Evolutionary conservation across 768 basidiomycete genomes (phyloP).

Genomic region (Leucosporidium yakuticum): DNA sequence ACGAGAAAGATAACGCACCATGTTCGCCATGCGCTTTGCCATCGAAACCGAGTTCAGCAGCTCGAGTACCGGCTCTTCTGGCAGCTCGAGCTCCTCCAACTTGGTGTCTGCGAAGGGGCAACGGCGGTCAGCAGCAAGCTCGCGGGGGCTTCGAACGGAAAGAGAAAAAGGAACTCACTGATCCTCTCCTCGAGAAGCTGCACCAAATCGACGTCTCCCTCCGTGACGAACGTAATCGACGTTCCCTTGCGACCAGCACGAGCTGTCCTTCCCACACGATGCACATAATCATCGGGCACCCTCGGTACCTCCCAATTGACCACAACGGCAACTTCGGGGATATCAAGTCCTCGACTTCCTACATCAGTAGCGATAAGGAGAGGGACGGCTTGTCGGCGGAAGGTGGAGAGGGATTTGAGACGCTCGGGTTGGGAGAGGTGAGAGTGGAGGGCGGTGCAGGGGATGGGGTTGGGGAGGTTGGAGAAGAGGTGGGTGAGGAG

Average conservation of each 20-base stretch:
- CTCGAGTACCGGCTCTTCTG: slow-evolving; percentile 75
- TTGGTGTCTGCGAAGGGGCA: slow-evolving; percentile 55
- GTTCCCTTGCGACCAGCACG: slow-evolving; percentile 85
- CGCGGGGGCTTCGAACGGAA: no score
- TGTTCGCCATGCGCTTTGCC: slow-evolving; percentile 85
- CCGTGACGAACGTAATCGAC: slow-evolving; percentile 90
- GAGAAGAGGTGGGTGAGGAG: slow-evolving; percentile 64
- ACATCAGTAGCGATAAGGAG: slow-evolving; percentile 93
- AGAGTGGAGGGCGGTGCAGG: slow-evolving; percentile 85
- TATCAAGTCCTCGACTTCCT: slow-evolving; percentile 88
- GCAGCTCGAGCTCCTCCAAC: slow-evolving; percentile 65
- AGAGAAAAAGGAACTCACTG: slow-evolving; percentile 50
- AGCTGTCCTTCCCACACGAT: slow-evolving; percentile 94
- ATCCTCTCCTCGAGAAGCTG: slow-evolving; percentile 78
- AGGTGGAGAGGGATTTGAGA: slow-evolving; percentile 71
- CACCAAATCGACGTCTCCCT: slow-evolving; percentile 80
- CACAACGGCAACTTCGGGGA: slow-evolving; percentile 91
- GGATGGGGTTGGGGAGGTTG: slow-evolving; percentile 63
- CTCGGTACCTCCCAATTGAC: slow-evolving; percentile 94
- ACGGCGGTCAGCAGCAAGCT: no score
- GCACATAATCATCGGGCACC: slow-evolving; percentile 81
- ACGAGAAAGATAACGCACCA: slow-evolving; percentile 54
- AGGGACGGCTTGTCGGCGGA: slow-evolving; percentile 77
- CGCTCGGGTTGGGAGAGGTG: slow-evolving; percentile 88
- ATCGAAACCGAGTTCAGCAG: slow-evolving; percentile 82